Percentiles rank a stretch among this genome's conserved stretches.
These are phyloP conservation scores for Darksidea phi DNA, from an alignment of 495 filamentous ascomycete genomes.

Conservation along the genomic window DNA sequence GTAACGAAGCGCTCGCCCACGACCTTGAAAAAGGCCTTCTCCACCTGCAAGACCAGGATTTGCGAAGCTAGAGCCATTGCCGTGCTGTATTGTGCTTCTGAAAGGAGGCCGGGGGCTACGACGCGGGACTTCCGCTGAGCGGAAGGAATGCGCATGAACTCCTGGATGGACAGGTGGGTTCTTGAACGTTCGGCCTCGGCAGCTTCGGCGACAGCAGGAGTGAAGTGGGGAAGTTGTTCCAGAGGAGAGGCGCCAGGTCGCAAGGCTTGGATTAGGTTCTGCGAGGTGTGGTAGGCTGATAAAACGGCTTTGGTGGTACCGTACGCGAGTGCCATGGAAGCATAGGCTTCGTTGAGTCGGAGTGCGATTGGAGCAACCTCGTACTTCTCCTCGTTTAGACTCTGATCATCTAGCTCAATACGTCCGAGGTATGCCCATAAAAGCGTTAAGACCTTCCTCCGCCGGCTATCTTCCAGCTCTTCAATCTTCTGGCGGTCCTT, in stretches of 20 bases:
- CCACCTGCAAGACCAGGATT: slow-evolving; percentile 77
- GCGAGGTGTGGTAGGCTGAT: slow-evolving; percentile 74
- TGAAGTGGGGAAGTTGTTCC: slow-evolving; percentile 88
- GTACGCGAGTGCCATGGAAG: slow-evolving; percentile 81
- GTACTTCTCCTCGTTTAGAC: slow-evolving; percentile 69
- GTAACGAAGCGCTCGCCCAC: slow-evolving; percentile 89
- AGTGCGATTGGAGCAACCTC: slow-evolving; percentile 85
- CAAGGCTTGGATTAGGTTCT: slow-evolving; percentile 86
- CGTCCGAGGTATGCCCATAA: slow-evolving; percentile 94
- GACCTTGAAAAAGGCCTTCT: slow-evolving; percentile 97
- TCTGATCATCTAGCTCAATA: slow-evolving; percentile 69
- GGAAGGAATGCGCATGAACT: slow-evolving; percentile 81
- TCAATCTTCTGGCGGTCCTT: slow-evolving; percentile 71
- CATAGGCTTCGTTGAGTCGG: slow-evolving; percentile 79
- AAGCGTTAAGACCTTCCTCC: slow-evolving; percentile 82
- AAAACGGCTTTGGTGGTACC: slow-evolving; percentile 79
- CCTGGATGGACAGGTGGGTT: slow-evolving; percentile 74
- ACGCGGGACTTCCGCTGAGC: slow-evolving; percentile 66
- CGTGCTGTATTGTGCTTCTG: slow-evolving; percentile 70
- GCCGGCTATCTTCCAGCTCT: slow-evolving; percentile 65
- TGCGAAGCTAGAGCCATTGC: slow-evolving; percentile 75
- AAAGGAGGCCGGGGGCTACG: slow-evolving; percentile 68
- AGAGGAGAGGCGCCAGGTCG: slow-evolving; percentile 81
- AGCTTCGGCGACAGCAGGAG: slow-evolving; percentile 66
- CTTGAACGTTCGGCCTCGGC: slow-evolving; percentile 72